Conservation (phyloP, 352 stramenopile species). For the Elongisporangium prolatum region DNA sequence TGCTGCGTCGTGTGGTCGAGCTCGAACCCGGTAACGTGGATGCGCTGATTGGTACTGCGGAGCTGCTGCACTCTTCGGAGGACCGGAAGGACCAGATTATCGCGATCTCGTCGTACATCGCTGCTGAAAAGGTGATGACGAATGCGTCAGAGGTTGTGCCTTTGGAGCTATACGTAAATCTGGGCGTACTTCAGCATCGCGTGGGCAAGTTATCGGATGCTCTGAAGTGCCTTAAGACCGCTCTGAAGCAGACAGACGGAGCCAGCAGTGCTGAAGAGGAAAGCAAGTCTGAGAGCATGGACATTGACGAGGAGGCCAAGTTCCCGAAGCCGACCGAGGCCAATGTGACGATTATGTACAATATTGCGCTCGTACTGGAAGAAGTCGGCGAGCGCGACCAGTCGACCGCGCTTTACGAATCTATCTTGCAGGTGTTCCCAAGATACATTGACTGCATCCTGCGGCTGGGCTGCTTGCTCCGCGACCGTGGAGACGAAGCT, state of each 20-base stretch:
- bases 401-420: conserved; percentile 91
- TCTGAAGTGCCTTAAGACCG: conserved; percentile 88
- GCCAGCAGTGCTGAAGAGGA: conserved; percentile 31
- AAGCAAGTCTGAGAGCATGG: conserved; percentile 28
- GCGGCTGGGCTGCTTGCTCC: conserved; percentile 91
- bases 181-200: conserved; percentile 78
- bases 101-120: conserved; percentile 87
- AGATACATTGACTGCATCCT: conserved; percentile 94
- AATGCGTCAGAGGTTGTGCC: conserved; percentile 75
- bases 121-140: conserved; percentile 84
- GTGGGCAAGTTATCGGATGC: conserved; percentile 88
- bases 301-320: conserved; percentile 23
- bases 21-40: conserved; percentile 84
- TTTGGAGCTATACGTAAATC: conserved; percentile 82
- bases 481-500: conserved; percentile 91
- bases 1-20: conserved; percentile 81
- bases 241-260: conserved; percentile 48
- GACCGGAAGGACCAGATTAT: conserved; percentile 88
- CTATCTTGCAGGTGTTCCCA: conserved; percentile 91
- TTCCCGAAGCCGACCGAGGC: conserved; percentile 50
- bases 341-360: conserved; percentile 95
- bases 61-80: conserved; percentile 69
- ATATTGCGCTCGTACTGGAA: conserved; percentile 94
- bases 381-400: conserved; percentile 87
- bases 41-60: conserved; percentile 73